These are phyloP conservation scores for Aleurites moluccanus DNA, from an alignment of 441 rosid species.

Conservation along the genomic window DNA sequence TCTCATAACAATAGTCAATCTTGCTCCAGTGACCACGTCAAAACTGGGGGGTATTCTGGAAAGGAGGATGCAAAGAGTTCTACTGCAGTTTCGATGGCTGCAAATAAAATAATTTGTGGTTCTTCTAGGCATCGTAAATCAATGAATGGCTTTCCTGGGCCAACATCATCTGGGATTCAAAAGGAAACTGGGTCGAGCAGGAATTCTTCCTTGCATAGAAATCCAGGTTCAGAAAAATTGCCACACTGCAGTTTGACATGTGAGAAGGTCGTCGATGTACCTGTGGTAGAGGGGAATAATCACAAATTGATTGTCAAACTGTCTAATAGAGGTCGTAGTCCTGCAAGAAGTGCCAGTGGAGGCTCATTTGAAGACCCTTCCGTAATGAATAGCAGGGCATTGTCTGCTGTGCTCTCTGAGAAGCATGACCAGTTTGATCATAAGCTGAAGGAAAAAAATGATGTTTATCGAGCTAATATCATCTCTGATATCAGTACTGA, in stretches of 20 bases:
- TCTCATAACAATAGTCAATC: constrained; percentile 79
- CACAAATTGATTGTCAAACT: constrained; percentile 75
- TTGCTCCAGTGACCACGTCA: constrained; percentile 65
- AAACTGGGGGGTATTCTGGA: constrained; percentile 45
- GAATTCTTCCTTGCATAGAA: constrained; percentile 48
- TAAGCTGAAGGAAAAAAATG: constrained; percentile 52
- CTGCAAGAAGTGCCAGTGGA: constrained; percentile 66
- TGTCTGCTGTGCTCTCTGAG: constrained; percentile 62
- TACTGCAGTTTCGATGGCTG: constrained; percentile 47
- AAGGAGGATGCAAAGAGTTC: constrained; percentile 71
- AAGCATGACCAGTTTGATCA: constrained; percentile 64
- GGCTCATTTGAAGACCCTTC: constrained; percentile 68
- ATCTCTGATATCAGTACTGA: constrained; percentile 49
- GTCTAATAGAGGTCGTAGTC: constrained; percentile 72
- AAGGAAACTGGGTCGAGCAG: constrained; percentile 50
- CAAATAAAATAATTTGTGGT: constrained; percentile 42
- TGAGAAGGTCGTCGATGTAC: constrained; percentile 57
- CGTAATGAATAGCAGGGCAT: constrained; percentile 53
- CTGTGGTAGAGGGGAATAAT: constrained; percentile 53
- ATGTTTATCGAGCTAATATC: constrained; percentile 39
- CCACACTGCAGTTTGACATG: constrained; percentile 46
- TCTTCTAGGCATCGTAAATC: constrained; percentile 55
- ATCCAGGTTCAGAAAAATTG: constrained; percentile 54
- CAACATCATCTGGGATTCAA: constrained; percentile 32
- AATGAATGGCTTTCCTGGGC: constrained; percentile 49